A percentile compares a stretch with the other conserved stretches of the same genome.
Evolutionary conservation across 441 rosid genomes (phyloP).

Genomic region (Pelargonium citronellum): DNA sequence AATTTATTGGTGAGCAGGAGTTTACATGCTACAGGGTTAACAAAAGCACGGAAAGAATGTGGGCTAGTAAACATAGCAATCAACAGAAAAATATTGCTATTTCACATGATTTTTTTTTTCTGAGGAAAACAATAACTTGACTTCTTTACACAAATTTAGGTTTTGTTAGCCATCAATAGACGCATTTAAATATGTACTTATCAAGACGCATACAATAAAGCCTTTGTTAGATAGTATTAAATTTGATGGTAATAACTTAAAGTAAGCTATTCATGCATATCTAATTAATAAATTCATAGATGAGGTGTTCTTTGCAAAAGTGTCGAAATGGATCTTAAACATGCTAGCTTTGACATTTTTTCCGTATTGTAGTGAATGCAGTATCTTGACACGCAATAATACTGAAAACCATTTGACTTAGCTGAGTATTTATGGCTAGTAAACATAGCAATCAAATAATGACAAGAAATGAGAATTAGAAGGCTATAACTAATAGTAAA

Average conservation of each 20-base stretch:
- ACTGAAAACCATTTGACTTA: background rate
- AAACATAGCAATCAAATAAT: conserved; percentile 3
- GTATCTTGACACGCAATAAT: background rate
- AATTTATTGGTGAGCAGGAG: too few species aligned
- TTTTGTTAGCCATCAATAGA: too few species aligned
- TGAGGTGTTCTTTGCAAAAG: background rate
- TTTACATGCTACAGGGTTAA: too few species aligned
- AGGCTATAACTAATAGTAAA: conserved; percentile 20
- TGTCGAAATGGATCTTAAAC: background rate
- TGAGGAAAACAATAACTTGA: too few species aligned
- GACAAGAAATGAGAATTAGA: conserved; percentile 4
- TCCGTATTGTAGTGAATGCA: background rate
- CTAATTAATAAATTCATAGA: background rate
- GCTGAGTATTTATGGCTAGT: too few species aligned
- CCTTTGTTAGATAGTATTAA: background rate
- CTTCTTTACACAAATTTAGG: too few species aligned
- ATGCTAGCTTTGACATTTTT: background rate
- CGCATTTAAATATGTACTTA: too few species aligned
- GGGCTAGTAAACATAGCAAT: too few species aligned
- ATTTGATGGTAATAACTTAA: background rate
- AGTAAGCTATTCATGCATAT: background rate
- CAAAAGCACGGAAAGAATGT: too few species aligned
- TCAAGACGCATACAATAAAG: too few species aligned
- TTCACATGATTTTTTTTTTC: too few species aligned
- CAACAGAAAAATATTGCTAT: too few species aligned